Percentiles rank a stretch among this genome's conserved stretches.
These are phyloP conservation scores for Phlyctochytrium arcticum DNA, from an alignment of 192 early-diverging fungal genomes.

Conservation along the genomic window DNA sequence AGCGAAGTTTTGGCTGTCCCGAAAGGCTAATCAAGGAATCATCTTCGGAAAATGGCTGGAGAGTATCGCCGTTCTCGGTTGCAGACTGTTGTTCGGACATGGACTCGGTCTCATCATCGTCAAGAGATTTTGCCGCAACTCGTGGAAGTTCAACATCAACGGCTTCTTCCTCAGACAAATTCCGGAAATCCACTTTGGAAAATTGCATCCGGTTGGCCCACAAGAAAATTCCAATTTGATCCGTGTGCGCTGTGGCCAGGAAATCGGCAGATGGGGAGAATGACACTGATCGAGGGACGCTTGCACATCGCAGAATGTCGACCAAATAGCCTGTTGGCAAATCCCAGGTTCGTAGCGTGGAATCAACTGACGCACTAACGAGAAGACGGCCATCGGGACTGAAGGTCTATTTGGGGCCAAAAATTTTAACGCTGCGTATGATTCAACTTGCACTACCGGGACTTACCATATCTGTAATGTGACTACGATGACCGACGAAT, in stretches of 20 bases:
- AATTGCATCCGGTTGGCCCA: conserved; percentile 91
- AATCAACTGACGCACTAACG: conserved; percentile 76
- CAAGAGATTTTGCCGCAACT: no score
- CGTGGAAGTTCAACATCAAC: conserved; percentile 24
- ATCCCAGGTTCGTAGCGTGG: conserved; percentile 93
- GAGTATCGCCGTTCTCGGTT: neutral
- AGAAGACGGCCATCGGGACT: conserved; percentile 92
- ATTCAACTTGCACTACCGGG: conserved; percentile 4
- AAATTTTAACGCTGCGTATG: neutral
- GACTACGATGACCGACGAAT: conserved; percentile 81
- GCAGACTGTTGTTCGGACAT: neutral
- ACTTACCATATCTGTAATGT: conserved; percentile 82
- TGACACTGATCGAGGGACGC: conserved; percentile 76
- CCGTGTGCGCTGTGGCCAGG: conserved; percentile 87
- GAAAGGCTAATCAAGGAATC: conserved; percentile 88
- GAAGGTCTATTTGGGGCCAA: conserved; percentile 54
- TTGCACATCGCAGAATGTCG: conserved; percentile 73
- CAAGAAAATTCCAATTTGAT: conserved; percentile 85
- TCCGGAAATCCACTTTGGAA: conserved; percentile 62
- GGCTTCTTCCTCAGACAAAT: conserved; percentile 51
- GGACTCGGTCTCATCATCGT: conserved; percentile 11
- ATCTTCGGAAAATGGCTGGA: neutral
- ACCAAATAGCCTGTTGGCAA: conserved; percentile 86
- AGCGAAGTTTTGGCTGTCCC: conserved; percentile 72
- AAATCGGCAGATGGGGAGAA: conserved; percentile 92